A percentile compares a stretch with the other conserved stretches of the same genome.
phyloP scores from a whole-genome alignment of 1,284 basidiomycete genomes.

The Cutaneotrichosporon arboriforme region DNA sequence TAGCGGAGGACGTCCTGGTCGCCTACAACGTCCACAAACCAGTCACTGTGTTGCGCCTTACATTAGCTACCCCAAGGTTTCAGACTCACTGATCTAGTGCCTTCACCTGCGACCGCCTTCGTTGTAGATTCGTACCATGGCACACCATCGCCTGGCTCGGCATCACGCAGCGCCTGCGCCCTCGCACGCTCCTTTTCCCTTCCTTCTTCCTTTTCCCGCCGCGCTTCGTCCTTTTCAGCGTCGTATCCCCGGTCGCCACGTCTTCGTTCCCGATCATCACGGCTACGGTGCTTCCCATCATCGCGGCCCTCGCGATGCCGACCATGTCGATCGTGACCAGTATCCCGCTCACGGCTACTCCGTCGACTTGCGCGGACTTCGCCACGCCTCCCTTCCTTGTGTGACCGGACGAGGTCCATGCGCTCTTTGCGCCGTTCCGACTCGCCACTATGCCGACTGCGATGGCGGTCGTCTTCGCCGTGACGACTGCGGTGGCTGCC shows the following conservation, averaged over 20 bases:
- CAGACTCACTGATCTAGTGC: neutral
- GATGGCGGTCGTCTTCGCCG: too few species aligned
- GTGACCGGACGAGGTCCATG: neutral
- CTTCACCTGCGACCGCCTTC: constrained; percentile 4
- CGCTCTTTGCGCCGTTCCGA: neutral
- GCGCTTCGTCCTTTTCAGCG: constrained; percentile 10
- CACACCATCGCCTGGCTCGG: constrained; percentile 16
- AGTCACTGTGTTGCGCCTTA: constrained; percentile 10
- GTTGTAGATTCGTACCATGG: constrained; percentile 29
- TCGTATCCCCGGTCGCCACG: neutral
- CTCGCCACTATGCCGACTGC: neutral
- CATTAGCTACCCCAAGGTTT: neutral
- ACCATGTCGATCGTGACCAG: neutral
- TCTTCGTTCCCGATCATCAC: neutral
- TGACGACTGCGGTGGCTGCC: too few species aligned
- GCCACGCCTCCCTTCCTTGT: neutral
- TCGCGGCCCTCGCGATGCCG: neutral
- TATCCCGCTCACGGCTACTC: neutral
- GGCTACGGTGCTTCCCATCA: neutral
- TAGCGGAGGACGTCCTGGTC: constrained; percentile 30
- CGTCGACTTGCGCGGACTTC: neutral
- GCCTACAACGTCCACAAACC: constrained; percentile 31
- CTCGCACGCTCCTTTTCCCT: constrained; percentile 8
- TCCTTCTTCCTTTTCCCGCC: constrained; percentile 16
- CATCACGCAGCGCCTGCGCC: constrained; percentile 2